A percentile compares a stretch with the other conserved stretches of the same genome.
phyloP scores from a whole-genome alignment of 2,329 filamentous ascomycete species.

The Xylariaceae sp. region DNA sequence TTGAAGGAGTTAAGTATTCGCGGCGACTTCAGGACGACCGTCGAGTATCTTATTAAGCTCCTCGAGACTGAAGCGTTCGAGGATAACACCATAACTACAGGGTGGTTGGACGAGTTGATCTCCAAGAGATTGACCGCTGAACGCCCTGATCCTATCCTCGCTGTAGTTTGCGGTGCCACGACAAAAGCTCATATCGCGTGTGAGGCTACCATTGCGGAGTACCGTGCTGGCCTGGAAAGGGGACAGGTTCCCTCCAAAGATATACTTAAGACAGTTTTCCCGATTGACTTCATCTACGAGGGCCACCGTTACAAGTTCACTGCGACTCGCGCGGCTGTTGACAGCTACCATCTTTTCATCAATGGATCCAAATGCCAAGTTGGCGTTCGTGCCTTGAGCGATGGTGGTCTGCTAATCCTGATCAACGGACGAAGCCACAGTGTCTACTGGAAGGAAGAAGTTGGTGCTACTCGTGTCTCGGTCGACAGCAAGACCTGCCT shows the following conservation, averaged over 20 bases:
- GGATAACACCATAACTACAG: conserved; percentile 98
- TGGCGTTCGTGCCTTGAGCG: conserved; percentile 88
- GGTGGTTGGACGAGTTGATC: conserved; percentile 98
- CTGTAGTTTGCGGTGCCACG: conserved; percentile 93
- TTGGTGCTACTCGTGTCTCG: conserved; percentile 91
- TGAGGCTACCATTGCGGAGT: conserved; percentile 85
- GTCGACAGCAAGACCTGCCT: conserved; percentile 98
- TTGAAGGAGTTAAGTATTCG: conserved; percentile 99
- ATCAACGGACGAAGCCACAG: conserved; percentile 94
- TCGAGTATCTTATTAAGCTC: conserved; percentile 98
- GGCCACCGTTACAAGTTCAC: conserved; percentile 97
- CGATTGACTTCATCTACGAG: conserved; percentile 98
- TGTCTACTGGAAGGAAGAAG: conserved; percentile 99
- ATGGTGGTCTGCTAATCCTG: conserved; percentile 90
- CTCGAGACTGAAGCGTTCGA: conserved; percentile 98
- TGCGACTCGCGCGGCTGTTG: conserved; percentile 85
- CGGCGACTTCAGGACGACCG: conserved; percentile 97
- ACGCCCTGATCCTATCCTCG: conserved; percentile 89
- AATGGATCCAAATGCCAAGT: conserved; percentile 97
- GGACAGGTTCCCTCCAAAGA: conserved; percentile 97
- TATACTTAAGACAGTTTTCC: conserved; percentile 95
- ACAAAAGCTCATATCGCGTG: conserved; percentile 96
- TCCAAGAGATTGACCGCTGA: conserved; percentile 97
- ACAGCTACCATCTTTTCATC: conserved; percentile 98
- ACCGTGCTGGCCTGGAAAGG: conserved; percentile 88